Base-by-base conservation (phyloP, 352 stramenopile genomes). In the Nothophytophthora sp. region DNA sequence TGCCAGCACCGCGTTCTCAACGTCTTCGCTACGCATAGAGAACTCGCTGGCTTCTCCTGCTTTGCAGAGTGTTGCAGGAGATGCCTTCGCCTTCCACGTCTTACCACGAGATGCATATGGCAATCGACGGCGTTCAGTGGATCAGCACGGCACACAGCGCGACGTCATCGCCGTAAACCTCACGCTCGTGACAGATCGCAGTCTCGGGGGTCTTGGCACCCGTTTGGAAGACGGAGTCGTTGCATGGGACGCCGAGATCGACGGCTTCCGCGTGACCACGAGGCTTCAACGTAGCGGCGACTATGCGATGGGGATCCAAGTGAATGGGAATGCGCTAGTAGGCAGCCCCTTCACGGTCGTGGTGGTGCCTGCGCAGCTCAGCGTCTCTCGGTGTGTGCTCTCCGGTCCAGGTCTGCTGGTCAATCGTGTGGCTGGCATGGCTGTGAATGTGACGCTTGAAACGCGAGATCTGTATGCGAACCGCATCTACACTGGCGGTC, bases 401-500 rank as follows among this genome's bases (percentile, higher is more conserved):
- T 73, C 64, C 20, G 82, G 80, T 2, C 32, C 43, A 12, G 80
- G 82, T 7, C 18, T 92, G 19, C 47, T 69, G 5, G 30, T 55
- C 12, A 75, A 66, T 38, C 75, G 67, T 22, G 47, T 88, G 22
- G 76, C 81, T 5, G 80, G 73, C 0, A 49, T 72, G 4, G n/a
- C 59, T 22, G 68, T 63, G 8, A 81, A 50, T 25, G 54, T 90
- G 4, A 6, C 33, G 0, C 52, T 90, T 15, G 69, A 76, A 55
- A 65, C 74, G 0, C 50, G 76, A 45, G 82, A 90, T 48, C 16
- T 76, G n/a, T 63, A 81, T 41, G 71, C 46, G 18, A 90, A 92
- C 40, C 56, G 73, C 9, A 82, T 90, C 25, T 76, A 75, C 50
- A 55, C 42, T 24, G 71, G 70, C 12, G 62, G 57, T 6, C 20